Percentiles rank a stretch among this genome's conserved stretches.
These are phyloP conservation scores for Metarhizium humberi DNA, from an alignment of 2,329 filamentous ascomycete genomes.

Conservation along the genomic window DNA sequence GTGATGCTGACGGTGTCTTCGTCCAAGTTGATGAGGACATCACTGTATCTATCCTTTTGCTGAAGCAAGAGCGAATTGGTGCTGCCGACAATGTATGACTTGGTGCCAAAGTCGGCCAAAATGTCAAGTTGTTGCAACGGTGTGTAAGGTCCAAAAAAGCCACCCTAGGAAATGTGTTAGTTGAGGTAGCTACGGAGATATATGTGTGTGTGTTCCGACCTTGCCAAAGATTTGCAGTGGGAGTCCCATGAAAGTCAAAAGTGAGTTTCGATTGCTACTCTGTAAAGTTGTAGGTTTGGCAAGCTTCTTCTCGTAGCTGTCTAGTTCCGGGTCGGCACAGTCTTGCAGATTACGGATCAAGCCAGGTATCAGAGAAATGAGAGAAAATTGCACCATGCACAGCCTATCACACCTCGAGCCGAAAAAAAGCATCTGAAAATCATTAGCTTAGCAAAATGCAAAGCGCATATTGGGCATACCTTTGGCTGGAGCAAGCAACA, in stretches of 20 bases:
- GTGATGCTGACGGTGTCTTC: conserved; percentile 78
- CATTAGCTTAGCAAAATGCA: background rate
- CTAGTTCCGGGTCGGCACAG: conserved; percentile 86
- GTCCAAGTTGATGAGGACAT: conserved; percentile 93
- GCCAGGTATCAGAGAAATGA: conserved; percentile 90
- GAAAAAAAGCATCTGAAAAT: conserved; percentile 88
- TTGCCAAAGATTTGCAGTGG: conserved; percentile 93
- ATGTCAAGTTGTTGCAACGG: conserved; percentile 92
- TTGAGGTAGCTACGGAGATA: background rate
- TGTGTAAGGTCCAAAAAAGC: conserved; percentile 92
- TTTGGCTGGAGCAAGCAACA: conserved; percentile 90
- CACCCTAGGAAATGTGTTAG: conserved; percentile 48
- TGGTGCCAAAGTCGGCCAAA: conserved; percentile 85
- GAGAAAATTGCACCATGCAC: conserved; percentile 97
- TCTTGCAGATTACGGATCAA: conserved; percentile 88
- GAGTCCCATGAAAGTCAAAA: conserved; percentile 89
- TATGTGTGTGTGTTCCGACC: conserved; percentile 31
- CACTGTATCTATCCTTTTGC: conserved; percentile 91
- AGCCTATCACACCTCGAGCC: conserved; percentile 90
- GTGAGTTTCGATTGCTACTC: conserved; percentile 83
- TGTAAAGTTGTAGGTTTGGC: conserved; percentile 74
- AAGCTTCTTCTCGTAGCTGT: conserved; percentile 68
- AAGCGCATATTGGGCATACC: conserved; percentile 39
- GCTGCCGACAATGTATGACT: conserved; percentile 94
- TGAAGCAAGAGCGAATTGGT: conserved; percentile 91